Base-by-base conservation (phyloP, 169 alveolate genomes). In the Sarcocystis neurona region DNA sequence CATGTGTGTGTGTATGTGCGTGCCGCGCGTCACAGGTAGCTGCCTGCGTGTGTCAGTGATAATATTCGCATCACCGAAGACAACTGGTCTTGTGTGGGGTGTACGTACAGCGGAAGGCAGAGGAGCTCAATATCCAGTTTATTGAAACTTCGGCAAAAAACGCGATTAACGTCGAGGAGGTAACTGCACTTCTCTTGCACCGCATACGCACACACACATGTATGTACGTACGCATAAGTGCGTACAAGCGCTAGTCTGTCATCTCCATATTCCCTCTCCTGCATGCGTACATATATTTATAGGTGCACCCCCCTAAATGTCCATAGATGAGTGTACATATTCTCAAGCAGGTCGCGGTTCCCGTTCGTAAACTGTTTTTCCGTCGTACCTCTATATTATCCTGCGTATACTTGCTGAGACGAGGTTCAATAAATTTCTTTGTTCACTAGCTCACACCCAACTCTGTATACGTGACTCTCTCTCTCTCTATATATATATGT, bases 141-240 rank as follows among this genome's bases (percentile, higher is more conserved):
- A 91, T 94, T 44, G 97, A 96, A 80, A 89, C 97, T 47, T 94
- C 97, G 27, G 97, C 97, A 32, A 95, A 93, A 78, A 93, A 93
- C 78, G 95, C 96, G 27, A 91, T 93, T 18, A 96, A 96, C 90
- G 97, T 96, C 10, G 97, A 94, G 30, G 56, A 89, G 79, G 97
- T 89, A 20, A 8, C 47, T 2, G 10, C 27, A 23, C 37, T 8
- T 58, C 70, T 58, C 70, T 58, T n/a, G n/a, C n/a, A n/a, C n/a
- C n/a, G n/a, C n/a, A n/a, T n/a, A n/a, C n/a, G n/a, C n/a, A n/a
- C n/a, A n/a, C n/a, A n/a, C n/a, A n/a, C n/a, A n/a, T n/a, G n/a
- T n/a, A n/a, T n/a, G n/a, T n/a, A n/a, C n/a, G n/a, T n/a, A n/a
- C n/a, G n/a, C n/a, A n/a, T n/a, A n/a, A n/a, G n/a, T n/a, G n/a